Conservation (phyloP, 1,284 basidiomycete species). For the Cystobasidiaceae sp. region DNA sequence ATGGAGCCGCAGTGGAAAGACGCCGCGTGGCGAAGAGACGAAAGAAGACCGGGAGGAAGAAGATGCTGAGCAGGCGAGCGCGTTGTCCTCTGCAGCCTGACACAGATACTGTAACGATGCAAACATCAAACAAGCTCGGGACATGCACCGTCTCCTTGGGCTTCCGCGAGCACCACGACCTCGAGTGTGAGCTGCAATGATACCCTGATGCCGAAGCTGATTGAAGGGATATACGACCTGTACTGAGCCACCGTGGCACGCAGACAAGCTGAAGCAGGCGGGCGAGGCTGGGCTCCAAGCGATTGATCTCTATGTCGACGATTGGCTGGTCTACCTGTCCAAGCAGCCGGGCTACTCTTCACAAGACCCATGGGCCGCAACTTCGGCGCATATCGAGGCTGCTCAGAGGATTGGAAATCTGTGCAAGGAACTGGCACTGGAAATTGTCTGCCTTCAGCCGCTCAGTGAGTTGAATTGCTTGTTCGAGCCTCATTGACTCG, state of each 20-base stretch:
- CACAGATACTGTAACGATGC: background rate
- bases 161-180: background rate
- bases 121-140: constrained; percentile 13
- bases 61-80: too few relatives aligned
- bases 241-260: too few relatives aligned
- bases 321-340: constrained; percentile 23
- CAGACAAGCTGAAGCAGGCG: background rate
- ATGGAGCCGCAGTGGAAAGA: too few relatives aligned
- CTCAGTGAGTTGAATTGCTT: constrained; percentile 8
- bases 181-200: constrained; percentile 2
- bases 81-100: background rate
- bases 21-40: too few relatives aligned
- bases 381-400: constrained; percentile 4
- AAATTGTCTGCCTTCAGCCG: constrained; percentile 28
- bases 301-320: constrained; percentile 28
- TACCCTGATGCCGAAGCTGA: background rate
- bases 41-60: too few relatives aligned
- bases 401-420: constrained; percentile 21
- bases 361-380: constrained; percentile 13
- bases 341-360: constrained; percentile 13
- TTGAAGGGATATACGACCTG: too few relatives aligned
- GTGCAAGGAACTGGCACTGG: constrained; percentile 13
- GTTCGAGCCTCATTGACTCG: too few relatives aligned
- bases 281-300: constrained; percentile 13
- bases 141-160: constrained; percentile 25